Base-by-base conservation (phyloP, 495 filamentous ascomycete genomes). In the Neurospora sp. region DNA sequence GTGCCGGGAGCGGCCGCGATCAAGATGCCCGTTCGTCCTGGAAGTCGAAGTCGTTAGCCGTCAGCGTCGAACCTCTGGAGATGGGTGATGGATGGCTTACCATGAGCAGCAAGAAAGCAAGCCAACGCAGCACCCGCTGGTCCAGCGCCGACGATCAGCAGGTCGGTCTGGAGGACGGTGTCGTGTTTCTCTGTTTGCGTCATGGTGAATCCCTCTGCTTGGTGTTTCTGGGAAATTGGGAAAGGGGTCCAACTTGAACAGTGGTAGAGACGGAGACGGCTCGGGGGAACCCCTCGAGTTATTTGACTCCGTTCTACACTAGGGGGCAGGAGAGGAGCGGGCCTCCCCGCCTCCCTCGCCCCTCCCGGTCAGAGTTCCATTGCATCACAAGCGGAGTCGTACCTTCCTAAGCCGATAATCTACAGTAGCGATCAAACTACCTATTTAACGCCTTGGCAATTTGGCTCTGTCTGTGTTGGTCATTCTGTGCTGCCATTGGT, bases 71-170 rank as follows among this genome's bases (percentile, higher is more conserved):
- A n/a, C n/a, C n/a, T n/a, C n/a, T n/a, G n/a, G n/a, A n/a, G n/a
- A 70, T 62, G 12, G 20, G 46, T 2, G 12, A 35, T 0, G n/a
- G 4, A 66, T 71, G 39, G 27, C 78, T 31, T 79, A 85, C 86
- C 86, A 82, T 90, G 82, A 23, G 80, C 79, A 11, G 83, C 82
- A 7, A 90, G 84, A 72, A 90, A 89, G 72, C 86, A 87, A 37
- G 87, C 88, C 31, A 90, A 76, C 0, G 83, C 77, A 23, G 86
- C 87, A 2, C 88, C 88, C 3, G 88, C 87, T 10, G 88, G 88
- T 0, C 88, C 88, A 42, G 87, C 82, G 27, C 88, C 88, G 9
- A 88, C 80, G 35, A 90, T 86, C n/a, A 90, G 77, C 49, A 85
- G 80, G 74, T 87, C 83, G 11, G 84, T 87, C 40, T 86, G 77